A percentile compares a stretch with the other conserved stretches of the same genome.
Conservation (phyloP, 208 protist genomes). For the Zelonia costaricensis region DNA sequence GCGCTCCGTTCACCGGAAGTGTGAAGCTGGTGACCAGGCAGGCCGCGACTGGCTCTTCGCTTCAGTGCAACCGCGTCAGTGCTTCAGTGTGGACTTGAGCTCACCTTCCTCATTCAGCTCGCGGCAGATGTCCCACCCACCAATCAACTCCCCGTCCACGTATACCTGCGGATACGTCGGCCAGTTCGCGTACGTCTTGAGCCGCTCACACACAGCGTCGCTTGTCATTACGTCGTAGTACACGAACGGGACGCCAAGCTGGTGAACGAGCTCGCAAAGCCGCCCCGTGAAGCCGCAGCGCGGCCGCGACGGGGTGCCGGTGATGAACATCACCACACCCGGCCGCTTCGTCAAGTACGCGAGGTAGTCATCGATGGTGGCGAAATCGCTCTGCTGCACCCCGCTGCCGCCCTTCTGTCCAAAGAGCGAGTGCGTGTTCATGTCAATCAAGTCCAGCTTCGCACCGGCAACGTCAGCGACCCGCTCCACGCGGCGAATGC, state of each 20-base stretch:
- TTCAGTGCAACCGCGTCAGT: too few species aligned
- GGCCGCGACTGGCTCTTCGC: too few species aligned
- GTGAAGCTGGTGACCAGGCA: too few species aligned
- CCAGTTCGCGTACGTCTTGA: conserved; percentile 93
- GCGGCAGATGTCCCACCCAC: conserved; percentile 90
- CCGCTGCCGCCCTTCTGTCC: conserved; percentile 57
- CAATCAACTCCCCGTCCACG: conserved; percentile 93
- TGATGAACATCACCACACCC: conserved; percentile 92
- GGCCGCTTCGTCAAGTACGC: conserved; percentile 78
- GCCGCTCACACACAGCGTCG: conserved; percentile 86
- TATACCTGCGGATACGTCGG: conserved; percentile 95
- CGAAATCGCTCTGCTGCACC: conserved; percentile 47
- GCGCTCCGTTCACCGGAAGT: too few species aligned
- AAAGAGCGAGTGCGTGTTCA: conserved; percentile 82
- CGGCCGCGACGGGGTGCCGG: conserved; percentile 85
- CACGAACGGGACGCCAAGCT: conserved; percentile 62
- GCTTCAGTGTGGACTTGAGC: conserved; percentile 70
- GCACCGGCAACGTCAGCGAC: conserved; percentile 82
- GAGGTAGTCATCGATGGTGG: conserved; percentile 77
- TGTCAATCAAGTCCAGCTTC: conserved; percentile 75
- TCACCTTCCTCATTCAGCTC: conserved; percentile 84
- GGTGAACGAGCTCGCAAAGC: conserved; percentile 78
- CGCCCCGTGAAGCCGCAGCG: conserved; percentile 91
- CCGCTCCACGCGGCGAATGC: conserved; percentile 37
- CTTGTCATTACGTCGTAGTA: conserved; percentile 93